Conservation (phyloP, 139 green algal genomes). For the Tetraselmis chui region DNA sequence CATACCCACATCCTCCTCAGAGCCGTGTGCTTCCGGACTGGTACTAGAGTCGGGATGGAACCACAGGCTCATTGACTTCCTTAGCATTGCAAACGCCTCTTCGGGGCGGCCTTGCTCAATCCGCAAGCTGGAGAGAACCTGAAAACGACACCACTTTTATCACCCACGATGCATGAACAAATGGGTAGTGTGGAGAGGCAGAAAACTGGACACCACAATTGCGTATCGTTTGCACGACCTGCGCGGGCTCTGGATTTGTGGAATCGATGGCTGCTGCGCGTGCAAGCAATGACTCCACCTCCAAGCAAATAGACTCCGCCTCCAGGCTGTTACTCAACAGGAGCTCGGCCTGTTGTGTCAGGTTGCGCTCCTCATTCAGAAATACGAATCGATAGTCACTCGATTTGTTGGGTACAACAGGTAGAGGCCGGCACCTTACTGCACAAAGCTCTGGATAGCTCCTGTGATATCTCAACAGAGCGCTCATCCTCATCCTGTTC, state of each 20-base stretch:
- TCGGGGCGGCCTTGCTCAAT: constrained; percentile 45
- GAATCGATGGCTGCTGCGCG: neutral
- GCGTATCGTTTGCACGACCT: constrained; percentile 8
- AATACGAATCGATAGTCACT: too few relatives aligned
- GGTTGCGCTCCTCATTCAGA: too few relatives aligned
- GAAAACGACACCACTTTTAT: neutral
- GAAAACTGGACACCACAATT: constrained; percentile 57
- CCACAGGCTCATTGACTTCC: constrained; percentile 66
- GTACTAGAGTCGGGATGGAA: constrained; percentile 19
- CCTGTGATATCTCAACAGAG: constrained; percentile 16
- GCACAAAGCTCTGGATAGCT: constrained; percentile 48
- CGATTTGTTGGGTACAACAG: too few relatives aligned
- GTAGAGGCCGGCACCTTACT: too few relatives aligned
- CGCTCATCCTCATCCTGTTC: constrained; percentile 14
- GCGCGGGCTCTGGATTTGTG: constrained; percentile 6
- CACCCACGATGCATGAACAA: neutral
- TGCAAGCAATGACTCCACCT: constrained; percentile 32
- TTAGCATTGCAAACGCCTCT: constrained; percentile 53
- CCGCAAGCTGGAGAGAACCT: constrained; percentile 51
- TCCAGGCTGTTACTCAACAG: constrained; percentile 29
- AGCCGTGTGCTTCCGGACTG: neutral
- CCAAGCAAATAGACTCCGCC: constrained; percentile 7
- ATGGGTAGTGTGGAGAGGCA: neutral
- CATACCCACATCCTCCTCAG: too few relatives aligned
- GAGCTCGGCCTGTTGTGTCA: constrained; percentile 61